Evolutionary conservation across 176 grass and related monocot species (phyloP).

Genomic region (Cocos nucifera): DNA sequence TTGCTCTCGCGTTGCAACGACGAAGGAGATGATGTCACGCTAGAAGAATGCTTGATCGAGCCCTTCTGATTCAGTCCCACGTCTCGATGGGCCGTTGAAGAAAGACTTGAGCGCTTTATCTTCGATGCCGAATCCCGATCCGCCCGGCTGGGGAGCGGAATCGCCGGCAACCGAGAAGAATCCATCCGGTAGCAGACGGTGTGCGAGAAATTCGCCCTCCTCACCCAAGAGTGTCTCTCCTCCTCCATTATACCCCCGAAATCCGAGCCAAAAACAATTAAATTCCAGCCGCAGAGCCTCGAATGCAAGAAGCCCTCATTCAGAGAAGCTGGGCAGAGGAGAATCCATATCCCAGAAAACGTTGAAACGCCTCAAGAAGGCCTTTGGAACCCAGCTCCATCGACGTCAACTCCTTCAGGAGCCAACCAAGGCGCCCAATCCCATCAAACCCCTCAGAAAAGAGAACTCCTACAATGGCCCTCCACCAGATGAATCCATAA

Average conservation of each 20-base stretch:
- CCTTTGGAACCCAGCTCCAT: too few species aligned
- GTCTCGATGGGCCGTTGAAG: slow-evolving; percentile 24
- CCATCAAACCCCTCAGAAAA: too few species aligned
- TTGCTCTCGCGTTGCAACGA: slow-evolving; percentile 10
- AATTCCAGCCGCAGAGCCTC: slow-evolving; percentile 30
- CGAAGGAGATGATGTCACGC: slow-evolving; percentile 23
- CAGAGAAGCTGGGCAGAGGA: too few species aligned
- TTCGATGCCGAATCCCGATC: slow-evolving; percentile 33
- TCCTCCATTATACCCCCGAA: slow-evolving; percentile 47
- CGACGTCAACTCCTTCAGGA: too few species aligned
- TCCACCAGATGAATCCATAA: too few species aligned
- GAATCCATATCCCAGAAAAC: too few species aligned
- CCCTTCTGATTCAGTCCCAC: neutral
- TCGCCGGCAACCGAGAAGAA: slow-evolving; percentile 1
- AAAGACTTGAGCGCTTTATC: slow-evolving; percentile 14
- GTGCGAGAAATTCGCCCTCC: slow-evolving; percentile 74
- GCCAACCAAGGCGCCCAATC: too few species aligned
- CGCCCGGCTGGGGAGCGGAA: slow-evolving; percentile 4
- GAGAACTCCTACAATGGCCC: too few species aligned
- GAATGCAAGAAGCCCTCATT: slow-evolving; percentile 2
- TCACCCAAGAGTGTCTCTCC: slow-evolving; percentile 67
- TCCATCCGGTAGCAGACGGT: slow-evolving; percentile 30
- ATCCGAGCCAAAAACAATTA: slow-evolving; percentile 9
- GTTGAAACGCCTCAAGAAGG: too few species aligned
- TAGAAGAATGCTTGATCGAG: slow-evolving; percentile 24